phyloP scores from a whole-genome alignment of 495 filamentous ascomycete species.

The Aspergillus indologenus region DNA sequence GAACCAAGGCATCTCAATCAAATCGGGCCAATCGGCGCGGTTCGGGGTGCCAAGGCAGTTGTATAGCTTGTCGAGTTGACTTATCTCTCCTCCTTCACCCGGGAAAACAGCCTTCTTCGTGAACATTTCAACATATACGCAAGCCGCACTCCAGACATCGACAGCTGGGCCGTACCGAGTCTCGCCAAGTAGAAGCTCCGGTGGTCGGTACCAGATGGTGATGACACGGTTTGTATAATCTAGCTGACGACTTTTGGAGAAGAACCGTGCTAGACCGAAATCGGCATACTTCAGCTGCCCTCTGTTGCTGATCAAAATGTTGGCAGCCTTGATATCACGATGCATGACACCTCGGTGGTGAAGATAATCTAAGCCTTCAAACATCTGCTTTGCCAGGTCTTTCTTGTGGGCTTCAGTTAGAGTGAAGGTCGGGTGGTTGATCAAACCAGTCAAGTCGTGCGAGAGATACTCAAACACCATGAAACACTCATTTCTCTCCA shows the following conservation, averaged over 20 bases:
- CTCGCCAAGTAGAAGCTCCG: slow-evolving; percentile 89
- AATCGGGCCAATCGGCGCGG: slow-evolving; percentile 75
- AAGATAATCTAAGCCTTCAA: slow-evolving; percentile 90
- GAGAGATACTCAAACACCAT: slow-evolving; percentile 99
- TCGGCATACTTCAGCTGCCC: slow-evolving; percentile 92
- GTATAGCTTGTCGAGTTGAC: slow-evolving; percentile 94
- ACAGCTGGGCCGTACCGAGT: slow-evolving; percentile 93
- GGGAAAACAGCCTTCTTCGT: slow-evolving; percentile 93
- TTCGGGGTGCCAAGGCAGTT: slow-evolving; percentile 88
- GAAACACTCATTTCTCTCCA: slow-evolving; percentile 96
- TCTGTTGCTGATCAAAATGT: slow-evolving; percentile 86
- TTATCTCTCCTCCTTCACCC: slow-evolving; percentile 90
- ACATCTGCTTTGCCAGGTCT: slow-evolving; percentile 88
- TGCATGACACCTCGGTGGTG: slow-evolving; percentile 92
- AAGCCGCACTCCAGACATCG: slow-evolving; percentile 97
- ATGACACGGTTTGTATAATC: slow-evolving; percentile 99
- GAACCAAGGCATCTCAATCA: slow-evolving; percentile 94
- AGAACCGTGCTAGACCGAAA: slow-evolving; percentile 97
- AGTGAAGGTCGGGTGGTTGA: slow-evolving; percentile 92
- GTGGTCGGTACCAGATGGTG: slow-evolving; percentile 91
- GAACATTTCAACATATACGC: slow-evolving; percentile 96
- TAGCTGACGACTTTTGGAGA: slow-evolving; percentile 84
- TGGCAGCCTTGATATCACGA: slow-evolving; percentile 92
- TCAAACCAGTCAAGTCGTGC: slow-evolving; percentile 81
- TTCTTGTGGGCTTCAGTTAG: slow-evolving; percentile 88